These are phyloP conservation scores for Coleophoma eucalyptorum DNA, from an alignment of 2,329 filamentous ascomycete genomes.

Conservation along the genomic window DNA sequence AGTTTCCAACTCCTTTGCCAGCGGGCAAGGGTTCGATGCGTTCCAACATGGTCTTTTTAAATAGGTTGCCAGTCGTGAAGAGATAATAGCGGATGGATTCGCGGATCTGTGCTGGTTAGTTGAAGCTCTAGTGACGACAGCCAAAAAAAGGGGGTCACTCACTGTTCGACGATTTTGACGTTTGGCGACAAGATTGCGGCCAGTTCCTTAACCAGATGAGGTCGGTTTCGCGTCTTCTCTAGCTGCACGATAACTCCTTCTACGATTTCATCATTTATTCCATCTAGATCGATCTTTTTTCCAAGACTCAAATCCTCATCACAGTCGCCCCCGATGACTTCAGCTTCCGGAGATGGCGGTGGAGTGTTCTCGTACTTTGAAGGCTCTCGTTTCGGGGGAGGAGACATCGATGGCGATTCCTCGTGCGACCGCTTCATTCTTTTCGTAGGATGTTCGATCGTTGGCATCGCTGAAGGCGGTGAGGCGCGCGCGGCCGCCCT, in stretches of 20 bases:
- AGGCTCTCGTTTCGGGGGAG: constrained; percentile 32
- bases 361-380: constrained; percentile 69
- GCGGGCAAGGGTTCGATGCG: constrained; percentile 73
- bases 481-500: constrained; percentile 42
- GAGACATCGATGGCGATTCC: constrained; percentile 38
- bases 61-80: constrained; percentile 84
- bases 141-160: constrained; percentile 39
- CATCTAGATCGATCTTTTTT: constrained; percentile 69
- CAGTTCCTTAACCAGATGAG: constrained; percentile 92
- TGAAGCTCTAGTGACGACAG: constrained; percentile 6
- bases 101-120: constrained; percentile 66
- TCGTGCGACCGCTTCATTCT: constrained; percentile 77
- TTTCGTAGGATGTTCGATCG: constrained; percentile 46
- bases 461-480: constrained; percentile 27
- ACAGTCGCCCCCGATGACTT: constrained; percentile 24
- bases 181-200: constrained; percentile 72
- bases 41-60: constrained; percentile 82
- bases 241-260: constrained; percentile 85
- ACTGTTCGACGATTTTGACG: constrained; percentile 88
- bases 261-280: constrained; percentile 93
- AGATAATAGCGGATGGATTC: constrained; percentile 93
- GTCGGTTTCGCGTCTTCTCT: constrained; percentile 84
- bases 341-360: constrained; percentile 66
- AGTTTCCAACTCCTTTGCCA: constrained; percentile 89
- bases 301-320: constrained; percentile 37